Evolutionary conservation across 495 filamentous ascomycete species (phyloP).

Genomic region (Hypoxylon fuscum): DNA sequence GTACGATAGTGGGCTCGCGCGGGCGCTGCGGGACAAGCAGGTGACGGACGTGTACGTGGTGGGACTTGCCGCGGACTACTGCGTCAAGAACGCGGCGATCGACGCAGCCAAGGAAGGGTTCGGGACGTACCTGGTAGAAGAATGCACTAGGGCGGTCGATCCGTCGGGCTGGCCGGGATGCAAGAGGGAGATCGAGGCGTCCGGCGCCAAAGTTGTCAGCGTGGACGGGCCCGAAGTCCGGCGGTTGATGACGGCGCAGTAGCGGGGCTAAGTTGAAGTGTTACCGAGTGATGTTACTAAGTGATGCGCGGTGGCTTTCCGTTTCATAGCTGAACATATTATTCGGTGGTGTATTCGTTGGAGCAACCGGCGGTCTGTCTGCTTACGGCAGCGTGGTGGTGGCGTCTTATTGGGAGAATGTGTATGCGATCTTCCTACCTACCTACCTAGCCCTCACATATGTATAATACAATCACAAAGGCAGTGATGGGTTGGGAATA

Average conservation of each 20-base stretch:
- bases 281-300: background rate
- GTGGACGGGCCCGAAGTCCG: constrained; percentile 53
- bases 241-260: constrained; percentile 38
- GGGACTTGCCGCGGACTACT: constrained; percentile 89
- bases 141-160: constrained; percentile 78
- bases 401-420: no score
- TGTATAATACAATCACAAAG: no score
- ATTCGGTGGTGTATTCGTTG: no score
- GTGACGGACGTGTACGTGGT: constrained; percentile 83
- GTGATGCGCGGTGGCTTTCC: no score
- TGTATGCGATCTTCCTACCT: no score
- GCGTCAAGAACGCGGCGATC: constrained; percentile 81
- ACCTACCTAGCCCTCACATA: no score
- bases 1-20: constrained; percentile 67
- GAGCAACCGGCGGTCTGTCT: no score
- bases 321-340: background rate
- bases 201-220: constrained; percentile 57
- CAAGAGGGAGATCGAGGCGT: constrained; percentile 62
- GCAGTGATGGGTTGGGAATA: no score
- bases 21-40: constrained; percentile 60
- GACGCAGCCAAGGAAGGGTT: constrained; percentile 84
- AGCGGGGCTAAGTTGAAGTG: constrained; percentile 1
- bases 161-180: constrained; percentile 63
- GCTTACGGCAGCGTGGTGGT: no score
- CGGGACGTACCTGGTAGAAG: constrained; percentile 76